These are phyloP conservation scores for Arabis alpina DNA, from an alignment of 345 rosid species.

Conservation along the genomic window DNA sequence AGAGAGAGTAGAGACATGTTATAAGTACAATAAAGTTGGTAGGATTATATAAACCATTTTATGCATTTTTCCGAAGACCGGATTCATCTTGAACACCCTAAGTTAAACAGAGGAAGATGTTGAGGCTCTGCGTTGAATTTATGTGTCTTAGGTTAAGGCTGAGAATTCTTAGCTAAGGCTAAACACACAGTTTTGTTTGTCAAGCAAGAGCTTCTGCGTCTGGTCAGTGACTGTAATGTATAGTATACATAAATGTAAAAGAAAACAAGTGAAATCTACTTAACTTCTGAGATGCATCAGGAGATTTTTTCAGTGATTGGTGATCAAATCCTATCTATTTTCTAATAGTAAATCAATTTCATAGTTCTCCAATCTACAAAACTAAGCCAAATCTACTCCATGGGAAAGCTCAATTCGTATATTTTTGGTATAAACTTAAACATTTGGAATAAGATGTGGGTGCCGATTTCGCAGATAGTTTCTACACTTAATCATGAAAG, in stretches of 20 bases:
- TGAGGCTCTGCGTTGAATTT: background rate
- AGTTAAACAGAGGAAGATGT: conserved; percentile 23
- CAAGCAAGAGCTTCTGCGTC: conserved; percentile 22
- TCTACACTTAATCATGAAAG: no score
- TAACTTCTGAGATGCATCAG: conserved; percentile 28
- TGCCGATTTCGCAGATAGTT: no score
- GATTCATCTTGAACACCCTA: conserved; percentile 12
- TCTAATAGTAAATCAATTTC: background rate
- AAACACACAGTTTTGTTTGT: conserved; percentile 33
- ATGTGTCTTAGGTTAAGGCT: conserved; percentile 34
- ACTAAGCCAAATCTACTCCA: no score
- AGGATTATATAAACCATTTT: background rate
- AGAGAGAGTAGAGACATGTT: conserved; percentile 41
- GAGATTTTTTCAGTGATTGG: conserved; percentile 8
- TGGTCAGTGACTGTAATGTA: conserved; percentile 36
- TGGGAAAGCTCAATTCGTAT: no score
- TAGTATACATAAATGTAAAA: conserved; percentile 31
- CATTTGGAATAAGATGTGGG: no score
- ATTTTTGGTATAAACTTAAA: no score
- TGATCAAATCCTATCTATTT: background rate
- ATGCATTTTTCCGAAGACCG: conserved; percentile 10
- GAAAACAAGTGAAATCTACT: conserved; percentile 1
- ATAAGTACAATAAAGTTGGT: background rate
- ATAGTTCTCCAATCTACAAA: conserved; percentile 1
- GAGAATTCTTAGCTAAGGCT: conserved; percentile 25